phyloP scores from a whole-genome alignment of 169 alveolate genomes.

The Plasmodium gaboni region DNA sequence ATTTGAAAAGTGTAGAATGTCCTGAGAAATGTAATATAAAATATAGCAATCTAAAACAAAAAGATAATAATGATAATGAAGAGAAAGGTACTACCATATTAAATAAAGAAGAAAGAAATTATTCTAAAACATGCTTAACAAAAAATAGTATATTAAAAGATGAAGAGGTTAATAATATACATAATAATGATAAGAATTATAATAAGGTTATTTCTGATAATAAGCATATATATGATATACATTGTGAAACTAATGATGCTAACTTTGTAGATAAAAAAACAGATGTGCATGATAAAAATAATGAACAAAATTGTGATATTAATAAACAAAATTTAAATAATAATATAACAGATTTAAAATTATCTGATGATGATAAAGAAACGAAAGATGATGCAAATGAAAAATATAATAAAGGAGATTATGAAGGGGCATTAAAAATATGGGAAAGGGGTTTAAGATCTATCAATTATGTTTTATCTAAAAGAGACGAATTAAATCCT shows the following conservation, averaged over 20 bases:
- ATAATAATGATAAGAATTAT: background rate
- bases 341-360: background rate
- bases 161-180: background rate
- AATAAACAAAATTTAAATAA: background rate
- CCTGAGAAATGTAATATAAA: background rate
- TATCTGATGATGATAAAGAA: slow-evolving; percentile 45
- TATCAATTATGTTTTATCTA: slow-evolving; percentile 63
- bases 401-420: slow-evolving; percentile 62
- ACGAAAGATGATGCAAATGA: slow-evolving; percentile 74
- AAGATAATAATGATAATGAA: slow-evolving; percentile 8
- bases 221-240: background rate
- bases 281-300: background rate
- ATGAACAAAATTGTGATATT: slow-evolving; percentile 8
- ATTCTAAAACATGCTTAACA: slow-evolving; percentile 1
- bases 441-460: slow-evolving; percentile 69
- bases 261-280: background rate
- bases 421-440: slow-evolving; percentile 59
- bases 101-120: slow-evolving; percentile 13
- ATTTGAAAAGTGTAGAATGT: slow-evolving; percentile 1
- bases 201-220: background rate
- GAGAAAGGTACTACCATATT: background rate
- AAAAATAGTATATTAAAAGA: background rate
- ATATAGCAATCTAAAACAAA: background rate
- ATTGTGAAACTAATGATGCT: too few species aligned
- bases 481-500: slow-evolving; percentile 52